Evolutionary conservation across 495 filamentous ascomycete species (phyloP), one percentile per base, ranked within the genome.

Genomic region (Tuber borchii): DNA sequence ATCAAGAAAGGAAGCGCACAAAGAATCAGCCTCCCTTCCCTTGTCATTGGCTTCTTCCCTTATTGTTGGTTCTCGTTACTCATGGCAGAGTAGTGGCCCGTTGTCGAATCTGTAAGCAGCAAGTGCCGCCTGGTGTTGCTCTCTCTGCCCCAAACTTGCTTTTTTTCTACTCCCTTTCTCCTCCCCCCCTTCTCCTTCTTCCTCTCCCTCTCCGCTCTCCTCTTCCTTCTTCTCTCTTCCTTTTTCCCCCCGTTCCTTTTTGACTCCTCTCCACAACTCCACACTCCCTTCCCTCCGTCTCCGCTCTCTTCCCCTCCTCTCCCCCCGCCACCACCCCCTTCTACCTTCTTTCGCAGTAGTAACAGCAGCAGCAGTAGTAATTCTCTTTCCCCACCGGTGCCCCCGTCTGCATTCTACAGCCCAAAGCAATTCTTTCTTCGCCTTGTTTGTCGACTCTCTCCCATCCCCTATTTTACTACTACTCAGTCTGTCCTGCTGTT

Each of bases 231-330:
- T n/a, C n/a, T n/a, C n/a, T n/a, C n/a, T n/a, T 84, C 85, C 86
- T 34, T 87, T 85, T 71, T 87, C 87, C 78, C 87, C 87, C 78
- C 90, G 87, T 37, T 88, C 84, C 76, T n/a, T 84, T 82, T 73
- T 85, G 82, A 68, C 81, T 83, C 70, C 84, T 83, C 71, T 84
- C 83, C 37, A 82, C 80, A 17, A 84, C 84, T 76, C 86, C 83
- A 17, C 84, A 74, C 76, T 82, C 82, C 56, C 74, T 75, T 48
- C 81, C 85, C 42, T 79, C 83, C 72, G 69, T 75, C 61, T 68
- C 75, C 75, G 72, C 75, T 65, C 70, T 80, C 79, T 72, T 74
- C 77, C 70, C 75, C 69, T 65, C 72, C 70, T 70, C 46, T 37
- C 40, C 61, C 74, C 78, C 73, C 75, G 31, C 73, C 73, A 75